Base-by-base conservation (phyloP, 2,329 filamentous ascomycete genomes). In the Pyrenochaeta sp. region DNA sequence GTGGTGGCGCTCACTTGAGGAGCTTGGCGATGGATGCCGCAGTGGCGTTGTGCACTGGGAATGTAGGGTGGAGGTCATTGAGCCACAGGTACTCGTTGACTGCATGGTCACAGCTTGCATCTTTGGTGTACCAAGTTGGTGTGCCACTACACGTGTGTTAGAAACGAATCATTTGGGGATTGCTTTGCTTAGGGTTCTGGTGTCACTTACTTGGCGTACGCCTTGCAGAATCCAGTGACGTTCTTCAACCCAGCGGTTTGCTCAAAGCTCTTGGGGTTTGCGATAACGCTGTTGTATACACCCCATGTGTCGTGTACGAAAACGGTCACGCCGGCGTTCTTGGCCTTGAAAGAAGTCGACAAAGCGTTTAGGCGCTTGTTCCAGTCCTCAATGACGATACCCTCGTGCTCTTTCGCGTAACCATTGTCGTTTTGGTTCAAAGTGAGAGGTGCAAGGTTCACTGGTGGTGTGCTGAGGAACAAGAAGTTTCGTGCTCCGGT, bases 11-110 rank as follows among this genome's bases (percentile, higher is more conserved):
- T 23, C 11, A 53, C 27, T 56, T 37, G n/a, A 73, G 40, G 18
- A 65, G 56, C 49, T 68, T 47, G 1, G 56, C 67, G 36, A 74
- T 63, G 7, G 63, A 66, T 51, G 82, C 73, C 0, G 86, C 86
- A 7, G 86, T 81, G 5, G 82, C 82, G 45, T 87, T 83, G 58
- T 88, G 85, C 47, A 88, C 81, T 0, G 84, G 81, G 66, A 83
- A 86, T 0, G 86, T 88, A n/a, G 87, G 86, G 65, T 89, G 87
- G 58, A 89, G 68, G 33, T 71, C 78, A 61, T 89, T 88, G 27
- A 88, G 74, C 86, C 86, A 89, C 61, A 88, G 82, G 67, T 88
- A 88, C 72, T 88, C 75, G 64, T 88, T 83, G 2, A 87, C 84
- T 0, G 83, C 75, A 39, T 84, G 70, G 1, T 77, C 76, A 66